These are phyloP conservation scores for Coemansia sp. DNA, from an alignment of 192 early-diverging fungal species.

Conservation along the genomic window DNA sequence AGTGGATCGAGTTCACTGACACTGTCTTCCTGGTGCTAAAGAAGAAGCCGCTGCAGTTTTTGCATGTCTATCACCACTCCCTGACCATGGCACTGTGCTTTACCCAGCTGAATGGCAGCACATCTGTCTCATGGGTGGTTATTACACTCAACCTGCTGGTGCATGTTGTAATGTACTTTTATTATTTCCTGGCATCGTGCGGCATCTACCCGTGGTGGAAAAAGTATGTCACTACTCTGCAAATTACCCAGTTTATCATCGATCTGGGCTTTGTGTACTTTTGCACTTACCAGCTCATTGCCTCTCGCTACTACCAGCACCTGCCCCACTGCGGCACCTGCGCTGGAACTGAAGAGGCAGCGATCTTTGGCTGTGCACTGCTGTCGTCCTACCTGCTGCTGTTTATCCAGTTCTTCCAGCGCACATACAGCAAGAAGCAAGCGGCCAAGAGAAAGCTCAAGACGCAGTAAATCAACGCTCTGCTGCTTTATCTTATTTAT, in stretches of 20 bases:
- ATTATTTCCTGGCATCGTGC: conserved; percentile 78
- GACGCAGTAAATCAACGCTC: conserved; percentile 34
- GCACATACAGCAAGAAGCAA: conserved; percentile 69
- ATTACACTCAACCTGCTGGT: conserved; percentile 82
- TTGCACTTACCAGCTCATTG: conserved; percentile 82
- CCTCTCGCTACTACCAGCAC: conserved; percentile 59
- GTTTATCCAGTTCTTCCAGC: conserved; percentile 89
- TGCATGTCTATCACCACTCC: conserved; percentile 92
- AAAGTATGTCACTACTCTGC: conserved; percentile 85
- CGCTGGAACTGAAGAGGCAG: conserved; percentile 72
- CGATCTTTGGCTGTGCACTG: conserved; percentile 78
- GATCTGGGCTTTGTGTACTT: conserved; percentile 84
- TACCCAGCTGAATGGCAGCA: conserved; percentile 70
- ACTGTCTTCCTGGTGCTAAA: conserved; percentile 83
- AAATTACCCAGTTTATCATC: conserved; percentile 89
- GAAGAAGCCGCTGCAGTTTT: conserved; percentile 86
- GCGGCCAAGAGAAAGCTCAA: conserved; percentile 44
- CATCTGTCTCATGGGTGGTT: conserved; percentile 61
- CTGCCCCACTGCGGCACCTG: conserved; percentile 67
- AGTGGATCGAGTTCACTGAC: conserved; percentile 87
- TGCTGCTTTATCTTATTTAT: not conserved
- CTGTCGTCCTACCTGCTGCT: conserved; percentile 79
- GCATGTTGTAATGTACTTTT: conserved; percentile 92
- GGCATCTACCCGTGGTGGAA: conserved; percentile 90
- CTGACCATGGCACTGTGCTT: conserved; percentile 87